Evolutionary conservation across 345 rosid genomes (phyloP).

Genomic region (Moricandia arvensis): DNA sequence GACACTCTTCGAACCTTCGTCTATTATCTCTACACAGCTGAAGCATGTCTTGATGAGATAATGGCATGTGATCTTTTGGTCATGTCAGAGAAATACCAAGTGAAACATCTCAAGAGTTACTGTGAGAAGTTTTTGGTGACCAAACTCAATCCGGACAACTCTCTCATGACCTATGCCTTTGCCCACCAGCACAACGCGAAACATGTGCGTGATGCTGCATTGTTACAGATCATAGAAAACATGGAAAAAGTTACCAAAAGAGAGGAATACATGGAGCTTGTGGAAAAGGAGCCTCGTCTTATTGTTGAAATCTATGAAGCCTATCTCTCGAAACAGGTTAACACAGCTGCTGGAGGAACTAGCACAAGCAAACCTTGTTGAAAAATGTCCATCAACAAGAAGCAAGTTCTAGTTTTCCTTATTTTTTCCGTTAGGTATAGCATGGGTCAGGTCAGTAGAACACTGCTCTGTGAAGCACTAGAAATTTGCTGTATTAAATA

Average conservation of each 20-base stretch:
- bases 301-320: constrained; percentile 81
- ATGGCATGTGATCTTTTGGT: constrained; percentile 77
- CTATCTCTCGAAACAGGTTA: constrained; percentile 63
- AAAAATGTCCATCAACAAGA: not conserved
- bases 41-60: constrained; percentile 75
- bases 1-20: constrained; percentile 71
- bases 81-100: constrained; percentile 81
- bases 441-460: not conserved
- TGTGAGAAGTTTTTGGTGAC: constrained; percentile 76
- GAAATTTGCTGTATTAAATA: not conserved
- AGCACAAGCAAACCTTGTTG: constrained; percentile 21
- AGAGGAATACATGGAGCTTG: constrained; percentile 71
- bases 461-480: not conserved
- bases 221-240: constrained; percentile 63
- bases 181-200: constrained; percentile 86
- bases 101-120: constrained; percentile 69
- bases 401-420: not conserved
- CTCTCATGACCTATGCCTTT: constrained; percentile 70
- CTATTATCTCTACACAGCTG: constrained; percentile 71
- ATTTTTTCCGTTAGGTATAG: not conserved
- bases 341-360: constrained; percentile 52
- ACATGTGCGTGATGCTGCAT: constrained; percentile 59
- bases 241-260: constrained; percentile 74
- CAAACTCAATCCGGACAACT: constrained; percentile 73
- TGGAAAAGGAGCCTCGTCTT: constrained; percentile 73